Percentiles rank a stretch among this genome's conserved stretches.
Conservation (phyloP, 257 asterid species). For the Salvia rosmarinus region DNA sequence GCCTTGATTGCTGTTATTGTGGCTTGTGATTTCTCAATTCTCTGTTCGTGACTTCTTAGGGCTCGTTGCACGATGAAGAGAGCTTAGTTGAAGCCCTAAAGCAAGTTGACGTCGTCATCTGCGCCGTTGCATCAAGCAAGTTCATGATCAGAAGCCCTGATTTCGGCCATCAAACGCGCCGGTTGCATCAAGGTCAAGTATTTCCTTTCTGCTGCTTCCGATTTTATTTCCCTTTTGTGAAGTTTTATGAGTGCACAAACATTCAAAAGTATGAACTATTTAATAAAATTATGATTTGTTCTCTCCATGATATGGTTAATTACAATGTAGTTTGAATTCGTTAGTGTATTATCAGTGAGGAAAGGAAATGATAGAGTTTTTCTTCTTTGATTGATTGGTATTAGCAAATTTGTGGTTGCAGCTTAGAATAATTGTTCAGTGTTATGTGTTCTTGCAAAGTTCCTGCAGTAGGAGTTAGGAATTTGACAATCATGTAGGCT, state of each 20-base stretch:
- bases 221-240: background rate
- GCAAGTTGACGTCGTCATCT: constrained; percentile 82
- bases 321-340: background rate
- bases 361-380: background rate
- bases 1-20: background rate
- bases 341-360: background rate
- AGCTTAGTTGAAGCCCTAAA: constrained; percentile 58
- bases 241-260: too few relatives aligned
- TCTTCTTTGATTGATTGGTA: background rate
- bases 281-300: background rate
- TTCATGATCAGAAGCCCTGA: constrained; percentile 70
- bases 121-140: constrained; percentile 77
- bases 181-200: constrained; percentile 73
- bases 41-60: constrained; percentile 42
- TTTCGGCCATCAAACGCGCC: constrained; percentile 68
- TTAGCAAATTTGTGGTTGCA: background rate
- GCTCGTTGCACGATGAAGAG: constrained; percentile 79
- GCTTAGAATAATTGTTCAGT: background rate
- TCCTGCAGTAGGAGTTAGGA: background rate
- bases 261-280: background rate
- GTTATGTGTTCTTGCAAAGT: background rate
- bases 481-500: background rate
- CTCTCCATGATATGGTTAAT: background rate
- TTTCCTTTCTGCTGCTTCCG: background rate
- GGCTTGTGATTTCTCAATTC: background rate